Evolutionary conservation across 257 asterid species (phyloP).

Genomic region (Nicotiana otophora): DNA sequence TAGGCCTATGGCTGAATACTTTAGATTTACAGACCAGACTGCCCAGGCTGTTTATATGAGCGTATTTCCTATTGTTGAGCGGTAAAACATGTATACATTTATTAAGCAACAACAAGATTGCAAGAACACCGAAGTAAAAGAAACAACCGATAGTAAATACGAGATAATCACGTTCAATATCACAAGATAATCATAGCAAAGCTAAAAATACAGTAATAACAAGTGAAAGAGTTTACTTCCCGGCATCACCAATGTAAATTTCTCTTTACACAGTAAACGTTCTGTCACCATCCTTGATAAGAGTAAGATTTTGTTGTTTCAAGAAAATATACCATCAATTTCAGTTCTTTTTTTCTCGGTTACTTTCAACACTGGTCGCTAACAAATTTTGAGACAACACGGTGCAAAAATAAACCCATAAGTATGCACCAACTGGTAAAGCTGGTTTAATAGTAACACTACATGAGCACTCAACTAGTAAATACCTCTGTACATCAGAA

Average conservation of each 20-base stretch:
- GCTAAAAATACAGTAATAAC: background rate
- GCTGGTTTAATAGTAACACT: background rate
- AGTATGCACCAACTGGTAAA: background rate
- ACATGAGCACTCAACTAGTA: background rate
- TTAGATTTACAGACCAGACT: too few relatives aligned
- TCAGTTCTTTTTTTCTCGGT: too few relatives aligned
- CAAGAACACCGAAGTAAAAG: too few relatives aligned
- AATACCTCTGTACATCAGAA: background rate
- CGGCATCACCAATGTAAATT: background rate
- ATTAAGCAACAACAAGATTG: too few relatives aligned
- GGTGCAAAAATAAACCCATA: background rate
- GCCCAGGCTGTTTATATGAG: too few relatives aligned
- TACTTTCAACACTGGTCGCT: background rate
- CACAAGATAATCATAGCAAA: background rate
- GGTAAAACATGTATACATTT: too few relatives aligned
- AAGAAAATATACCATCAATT: too few relatives aligned
- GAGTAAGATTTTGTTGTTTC: background rate
- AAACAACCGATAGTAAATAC: too few relatives aligned
- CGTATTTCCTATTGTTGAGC: too few relatives aligned
- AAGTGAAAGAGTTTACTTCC: background rate
- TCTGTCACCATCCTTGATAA: background rate
- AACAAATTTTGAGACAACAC: background rate
- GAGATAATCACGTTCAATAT: background rate
- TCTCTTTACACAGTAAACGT: background rate
- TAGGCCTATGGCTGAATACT: too few relatives aligned